Evolutionary conservation across 768 basidiomycete genomes (phyloP).

Genomic region (Macrolepiota albuminosa): DNA sequence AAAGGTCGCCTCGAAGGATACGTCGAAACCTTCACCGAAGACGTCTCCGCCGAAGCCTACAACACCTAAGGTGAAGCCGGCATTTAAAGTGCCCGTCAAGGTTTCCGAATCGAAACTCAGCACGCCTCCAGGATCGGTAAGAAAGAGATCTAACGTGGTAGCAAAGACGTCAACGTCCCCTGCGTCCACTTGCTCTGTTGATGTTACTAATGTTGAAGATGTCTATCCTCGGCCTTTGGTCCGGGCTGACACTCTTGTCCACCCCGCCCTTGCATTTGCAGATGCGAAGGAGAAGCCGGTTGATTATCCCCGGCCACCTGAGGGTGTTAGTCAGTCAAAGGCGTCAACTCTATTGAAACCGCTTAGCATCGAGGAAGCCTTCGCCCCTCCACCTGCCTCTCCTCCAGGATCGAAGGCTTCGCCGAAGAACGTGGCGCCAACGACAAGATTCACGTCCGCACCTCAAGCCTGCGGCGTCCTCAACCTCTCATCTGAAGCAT

Average conservation of each 20-base stretch:
- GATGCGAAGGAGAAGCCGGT: not conserved
- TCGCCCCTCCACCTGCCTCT: not conserved
- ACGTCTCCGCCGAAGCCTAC: not conserved
- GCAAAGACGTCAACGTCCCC: not conserved
- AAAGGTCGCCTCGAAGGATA: not conserved
- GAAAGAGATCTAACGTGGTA: not conserved
- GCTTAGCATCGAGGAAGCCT: not conserved
- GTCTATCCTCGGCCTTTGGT: constrained; percentile 3
- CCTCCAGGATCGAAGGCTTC: not conserved
- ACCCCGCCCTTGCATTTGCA: not conserved
- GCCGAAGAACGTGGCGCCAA: not conserved
- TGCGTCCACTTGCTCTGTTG: not conserved
- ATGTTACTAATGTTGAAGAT: not conserved
- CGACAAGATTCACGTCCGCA: not conserved
- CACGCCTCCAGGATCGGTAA: not conserved
- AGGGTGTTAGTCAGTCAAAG: not conserved
- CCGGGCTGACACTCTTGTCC: not conserved
- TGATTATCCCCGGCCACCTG: constrained; percentile 2
- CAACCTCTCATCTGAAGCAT: not conserved
- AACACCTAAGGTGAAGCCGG: not conserved
- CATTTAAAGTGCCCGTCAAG: constrained; percentile 1
- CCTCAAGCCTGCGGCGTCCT: not conserved
- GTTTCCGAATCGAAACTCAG: not conserved
- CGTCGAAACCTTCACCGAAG: not conserved
- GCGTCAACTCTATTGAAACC: not conserved